These are phyloP conservation scores for Nemania serpens DNA, from an alignment of 2,329 filamentous ascomycete genomes.

Conservation along the genomic window DNA sequence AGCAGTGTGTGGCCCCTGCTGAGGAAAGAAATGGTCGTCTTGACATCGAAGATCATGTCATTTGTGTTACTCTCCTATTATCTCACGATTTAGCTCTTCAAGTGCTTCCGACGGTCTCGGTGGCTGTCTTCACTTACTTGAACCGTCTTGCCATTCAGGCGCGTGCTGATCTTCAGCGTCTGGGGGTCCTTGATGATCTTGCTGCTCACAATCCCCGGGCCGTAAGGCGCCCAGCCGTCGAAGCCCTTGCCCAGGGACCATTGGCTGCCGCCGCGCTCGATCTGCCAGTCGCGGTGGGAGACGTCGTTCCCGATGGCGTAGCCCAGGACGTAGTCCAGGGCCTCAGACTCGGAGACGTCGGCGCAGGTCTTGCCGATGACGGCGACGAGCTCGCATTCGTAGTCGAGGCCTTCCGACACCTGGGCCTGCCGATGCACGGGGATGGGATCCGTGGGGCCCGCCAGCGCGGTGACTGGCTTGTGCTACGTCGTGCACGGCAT, in stretches of 20 bases:
- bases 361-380: conserved; percentile 71
- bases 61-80: conserved; percentile 56
- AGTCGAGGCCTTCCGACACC: conserved; percentile 69
- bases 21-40: conserved; percentile 62
- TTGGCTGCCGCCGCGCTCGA: conserved; percentile 69
- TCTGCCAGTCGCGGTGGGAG: conserved; percentile 78
- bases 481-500: conserved; percentile 46
- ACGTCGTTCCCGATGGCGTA: conserved; percentile 80
- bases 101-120: no score
- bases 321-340: conserved; percentile 74
- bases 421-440: conserved; percentile 70
- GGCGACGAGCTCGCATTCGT: conserved; percentile 78
- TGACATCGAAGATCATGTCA: conserved; percentile 68
- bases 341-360: conserved; percentile 67
- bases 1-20: conserved; percentile 66
- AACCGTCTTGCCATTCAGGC: conserved; percentile 61
- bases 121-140: conserved; percentile 46
- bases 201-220: conserved; percentile 69
- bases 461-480: conserved; percentile 70
- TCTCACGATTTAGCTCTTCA: conserved; percentile 7
- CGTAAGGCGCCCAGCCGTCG: conserved; percentile 75
- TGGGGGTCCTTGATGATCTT: conserved; percentile 62
- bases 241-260: conserved; percentile 76
- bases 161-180: conserved; percentile 59
- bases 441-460: conserved; percentile 68